phyloP scores from a whole-genome alignment of 768 basidiomycete genomes.

The Suillus lakei region DNA sequence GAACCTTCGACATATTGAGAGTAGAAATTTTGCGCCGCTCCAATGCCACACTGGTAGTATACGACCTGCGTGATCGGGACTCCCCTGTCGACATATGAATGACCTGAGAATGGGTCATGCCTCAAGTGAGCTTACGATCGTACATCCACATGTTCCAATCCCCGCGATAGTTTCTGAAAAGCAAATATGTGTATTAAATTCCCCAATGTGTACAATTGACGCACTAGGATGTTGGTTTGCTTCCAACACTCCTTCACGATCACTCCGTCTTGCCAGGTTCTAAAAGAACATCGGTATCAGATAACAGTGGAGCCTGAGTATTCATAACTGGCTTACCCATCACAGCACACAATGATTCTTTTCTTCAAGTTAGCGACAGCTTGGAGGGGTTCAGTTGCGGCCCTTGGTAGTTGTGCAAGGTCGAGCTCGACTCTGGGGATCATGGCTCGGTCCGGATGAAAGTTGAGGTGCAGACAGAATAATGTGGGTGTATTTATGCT shows the following conservation, averaged over 20 bases:
- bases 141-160: slow-evolving; percentile 53
- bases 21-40: slow-evolving; percentile 59
- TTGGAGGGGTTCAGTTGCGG: slow-evolving; percentile 1
- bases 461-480: slow-evolving; percentile 2
- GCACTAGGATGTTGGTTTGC: slow-evolving; percentile 62
- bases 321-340: slow-evolving; percentile 54
- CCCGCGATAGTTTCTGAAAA: slow-evolving; percentile 56
- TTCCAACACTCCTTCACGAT: slow-evolving; percentile 45
- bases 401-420: slow-evolving; percentile 4
- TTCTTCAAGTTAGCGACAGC: slow-evolving; percentile 42
- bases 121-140: slow-evolving; percentile 33
- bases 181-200: background rate
- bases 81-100: slow-evolving; percentile 24
- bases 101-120: background rate
- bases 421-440: slow-evolving; percentile 8
- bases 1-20: slow-evolving; percentile 65
- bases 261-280: slow-evolving; percentile 77
- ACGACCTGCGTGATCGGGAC: slow-evolving; percentile 62
- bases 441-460: slow-evolving; percentile 15
- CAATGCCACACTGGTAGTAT: slow-evolving; percentile 68
- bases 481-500: slow-evolving; percentile 29
- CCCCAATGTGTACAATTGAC: slow-evolving; percentile 19
- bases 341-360: slow-evolving; percentile 74
- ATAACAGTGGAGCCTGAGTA: background rate
- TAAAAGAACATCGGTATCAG: slow-evolving; percentile 29